A percentile compares a stretch with the other conserved stretches of the same genome.
These are phyloP conservation scores for Mycena latifolia DNA, from an alignment of 768 basidiomycete species.

Conservation along the genomic window DNA sequence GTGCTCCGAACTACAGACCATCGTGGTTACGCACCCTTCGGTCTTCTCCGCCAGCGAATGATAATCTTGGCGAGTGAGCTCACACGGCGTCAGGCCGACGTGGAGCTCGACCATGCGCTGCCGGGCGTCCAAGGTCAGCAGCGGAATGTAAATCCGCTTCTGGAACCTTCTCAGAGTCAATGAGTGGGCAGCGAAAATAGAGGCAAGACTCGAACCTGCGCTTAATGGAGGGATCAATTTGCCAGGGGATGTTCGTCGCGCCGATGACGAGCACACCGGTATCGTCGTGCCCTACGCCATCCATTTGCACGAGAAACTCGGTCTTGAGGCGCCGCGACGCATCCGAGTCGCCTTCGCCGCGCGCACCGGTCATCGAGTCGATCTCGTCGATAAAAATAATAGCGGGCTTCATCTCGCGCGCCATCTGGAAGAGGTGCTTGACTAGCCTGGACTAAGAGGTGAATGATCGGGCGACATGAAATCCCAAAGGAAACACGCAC, in stretches of 20 bases:
- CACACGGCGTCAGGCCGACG: slow-evolving; percentile 81
- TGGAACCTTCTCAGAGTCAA: slow-evolving; percentile 67
- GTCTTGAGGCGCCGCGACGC: slow-evolving; percentile 86
- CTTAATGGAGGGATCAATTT: slow-evolving; percentile 84
- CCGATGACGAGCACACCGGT: slow-evolving; percentile 84
- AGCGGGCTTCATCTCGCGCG: slow-evolving; percentile 82
- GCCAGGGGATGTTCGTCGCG: slow-evolving; percentile 90
- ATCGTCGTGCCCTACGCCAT: slow-evolving; percentile 89
- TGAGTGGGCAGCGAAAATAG: not conserved
- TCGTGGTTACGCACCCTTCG: slow-evolving; percentile 63
- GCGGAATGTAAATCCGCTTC: slow-evolving; percentile 86
- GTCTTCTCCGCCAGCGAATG: slow-evolving; percentile 73
- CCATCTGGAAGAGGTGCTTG: slow-evolving; percentile 86
- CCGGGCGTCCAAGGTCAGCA: slow-evolving; percentile 80
- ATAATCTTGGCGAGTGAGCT: slow-evolving; percentile 73
- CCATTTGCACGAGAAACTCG: slow-evolving; percentile 85
- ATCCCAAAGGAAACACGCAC: slow-evolving; percentile 56
- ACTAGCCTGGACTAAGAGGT: slow-evolving; percentile 67
- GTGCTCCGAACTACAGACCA: no score
- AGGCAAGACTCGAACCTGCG: slow-evolving; percentile 60
- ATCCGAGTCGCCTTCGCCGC: slow-evolving; percentile 85
- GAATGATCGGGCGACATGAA: not conserved
- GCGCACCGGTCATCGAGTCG: slow-evolving; percentile 82
- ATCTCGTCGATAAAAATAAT: slow-evolving; percentile 92
- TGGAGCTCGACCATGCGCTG: slow-evolving; percentile 86